Conservation (phyloP, 2,329 filamentous ascomycete genomes). For the Microdochium paspali region DNA sequence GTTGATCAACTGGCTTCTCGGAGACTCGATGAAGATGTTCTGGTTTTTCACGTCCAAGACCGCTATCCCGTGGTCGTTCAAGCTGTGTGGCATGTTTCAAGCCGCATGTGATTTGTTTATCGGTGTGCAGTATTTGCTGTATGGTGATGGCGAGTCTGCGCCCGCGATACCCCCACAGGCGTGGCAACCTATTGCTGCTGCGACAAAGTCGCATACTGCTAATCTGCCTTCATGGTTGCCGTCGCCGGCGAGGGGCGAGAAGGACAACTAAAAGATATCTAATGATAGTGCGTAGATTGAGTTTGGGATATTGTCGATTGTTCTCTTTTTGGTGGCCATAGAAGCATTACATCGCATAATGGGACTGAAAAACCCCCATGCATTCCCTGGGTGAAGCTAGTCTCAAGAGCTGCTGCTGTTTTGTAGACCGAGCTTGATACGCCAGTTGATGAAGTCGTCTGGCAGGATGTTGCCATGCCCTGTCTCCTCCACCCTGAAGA, state of each 20-base stretch:
- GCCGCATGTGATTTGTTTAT: constrained; percentile 66
- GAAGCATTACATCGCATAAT: neutral
- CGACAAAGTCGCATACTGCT: neutral
- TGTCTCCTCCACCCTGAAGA: constrained; percentile 63
- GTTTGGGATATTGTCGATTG: neutral
- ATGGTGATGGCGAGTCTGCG: constrained; percentile 40
- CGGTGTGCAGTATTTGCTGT: constrained; percentile 65
- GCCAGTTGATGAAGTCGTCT: constrained; percentile 69
- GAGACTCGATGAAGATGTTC: constrained; percentile 81
- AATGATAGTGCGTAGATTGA: neutral
- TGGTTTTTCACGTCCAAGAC: constrained; percentile 68
- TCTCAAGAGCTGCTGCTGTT: neutral
- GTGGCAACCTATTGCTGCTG: neutral
- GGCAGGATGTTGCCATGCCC: constrained; percentile 71
- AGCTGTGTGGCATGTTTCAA: constrained; percentile 75
- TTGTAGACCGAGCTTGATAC: constrained; percentile 37
- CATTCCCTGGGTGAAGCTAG: too few relatives aligned
- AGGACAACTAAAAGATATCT: neutral
- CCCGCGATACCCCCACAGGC: neutral
- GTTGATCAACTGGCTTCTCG: constrained; percentile 67
- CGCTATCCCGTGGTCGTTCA: constrained; percentile 69
- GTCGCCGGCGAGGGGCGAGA: neutral
- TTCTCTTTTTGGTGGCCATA: neutral
- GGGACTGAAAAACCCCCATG: too few relatives aligned
- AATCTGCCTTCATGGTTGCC: neutral